Evolutionary conservation across 345 rosid species (phyloP).

Genomic region (Salix exigua): DNA sequence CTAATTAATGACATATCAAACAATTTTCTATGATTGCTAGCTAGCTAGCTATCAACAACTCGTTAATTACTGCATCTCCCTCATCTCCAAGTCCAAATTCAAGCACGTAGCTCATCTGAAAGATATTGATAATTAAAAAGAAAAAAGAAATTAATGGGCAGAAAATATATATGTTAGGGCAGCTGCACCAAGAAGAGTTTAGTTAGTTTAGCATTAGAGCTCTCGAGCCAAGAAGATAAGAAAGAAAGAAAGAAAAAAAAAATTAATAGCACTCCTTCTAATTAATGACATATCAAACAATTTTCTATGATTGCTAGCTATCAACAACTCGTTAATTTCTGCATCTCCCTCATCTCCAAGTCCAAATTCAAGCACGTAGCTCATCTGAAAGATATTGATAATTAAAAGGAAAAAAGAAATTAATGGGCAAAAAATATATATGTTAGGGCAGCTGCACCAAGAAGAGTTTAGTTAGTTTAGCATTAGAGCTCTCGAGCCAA

Average conservation of each 20-base stretch:
- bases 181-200: constrained; percentile 42
- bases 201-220: constrained; percentile 37
- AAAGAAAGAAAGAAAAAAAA: constrained; percentile 26
- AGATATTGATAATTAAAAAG: background rate
- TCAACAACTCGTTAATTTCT: background rate
- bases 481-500: constrained; percentile 66
- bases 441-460: constrained; percentile 33
- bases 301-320: too few relatives aligned
- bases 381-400: background rate
- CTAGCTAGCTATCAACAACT: background rate
- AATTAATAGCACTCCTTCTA: too few relatives aligned
- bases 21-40: background rate
- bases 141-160: background rate
- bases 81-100: constrained; percentile 1
- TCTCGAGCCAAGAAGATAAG: constrained; percentile 69
- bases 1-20: background rate
- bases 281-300: too few relatives aligned
- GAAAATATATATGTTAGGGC: background rate
- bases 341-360: background rate
- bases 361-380: background rate
- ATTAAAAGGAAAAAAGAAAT: background rate
- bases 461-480: constrained; percentile 30
- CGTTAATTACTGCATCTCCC: background rate
- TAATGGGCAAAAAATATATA: background rate
- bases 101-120: background rate